Conservation (phyloP, 2,329 filamentous ascomycete species). For the Lecanicillium sp. region DNA sequence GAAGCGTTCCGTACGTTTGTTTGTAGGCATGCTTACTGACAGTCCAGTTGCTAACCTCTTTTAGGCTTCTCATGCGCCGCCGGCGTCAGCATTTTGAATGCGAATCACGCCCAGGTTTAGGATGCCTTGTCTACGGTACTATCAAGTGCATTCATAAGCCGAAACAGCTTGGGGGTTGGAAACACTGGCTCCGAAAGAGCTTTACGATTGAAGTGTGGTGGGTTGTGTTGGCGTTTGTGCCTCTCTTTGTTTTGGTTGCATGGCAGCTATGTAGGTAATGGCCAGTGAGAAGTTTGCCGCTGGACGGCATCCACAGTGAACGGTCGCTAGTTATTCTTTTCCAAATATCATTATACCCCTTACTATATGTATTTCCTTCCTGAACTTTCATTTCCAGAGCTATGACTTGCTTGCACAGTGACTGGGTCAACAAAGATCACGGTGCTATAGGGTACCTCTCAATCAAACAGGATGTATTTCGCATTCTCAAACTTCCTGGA, state of each 20-base stretch:
- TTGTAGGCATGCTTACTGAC: not conserved
- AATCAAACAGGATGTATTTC: no score
- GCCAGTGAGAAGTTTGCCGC: not conserved
- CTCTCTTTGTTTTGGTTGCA: slow-evolving; percentile 34
- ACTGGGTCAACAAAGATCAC: no score
- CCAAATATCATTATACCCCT: not conserved
- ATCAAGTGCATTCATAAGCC: slow-evolving; percentile 38
- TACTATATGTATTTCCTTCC: not conserved
- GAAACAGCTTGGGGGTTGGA: slow-evolving; percentile 38
- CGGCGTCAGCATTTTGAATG: slow-evolving; percentile 56
- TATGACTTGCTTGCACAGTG: no score
- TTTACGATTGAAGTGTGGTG: slow-evolving; percentile 45
- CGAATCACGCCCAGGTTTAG: slow-evolving; percentile 49
- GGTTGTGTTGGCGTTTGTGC: slow-evolving; percentile 37
- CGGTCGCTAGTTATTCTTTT: no score
- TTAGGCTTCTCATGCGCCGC: slow-evolving; percentile 51
- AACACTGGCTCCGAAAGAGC: slow-evolving; percentile 37
- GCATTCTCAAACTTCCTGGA: no score
- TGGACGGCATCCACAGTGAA: not conserved
- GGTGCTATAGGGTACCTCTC: no score
- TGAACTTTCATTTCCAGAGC: not conserved
- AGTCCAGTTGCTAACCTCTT: not conserved
- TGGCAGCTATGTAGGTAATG: slow-evolving; percentile 11
- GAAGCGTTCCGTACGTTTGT: slow-evolving; percentile 48
- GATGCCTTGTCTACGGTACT: slow-evolving; percentile 50